These are phyloP conservation scores for Hansfordia pulvinata DNA, from an alignment of 2,329 filamentous ascomycete species.

Conservation along the genomic window DNA sequence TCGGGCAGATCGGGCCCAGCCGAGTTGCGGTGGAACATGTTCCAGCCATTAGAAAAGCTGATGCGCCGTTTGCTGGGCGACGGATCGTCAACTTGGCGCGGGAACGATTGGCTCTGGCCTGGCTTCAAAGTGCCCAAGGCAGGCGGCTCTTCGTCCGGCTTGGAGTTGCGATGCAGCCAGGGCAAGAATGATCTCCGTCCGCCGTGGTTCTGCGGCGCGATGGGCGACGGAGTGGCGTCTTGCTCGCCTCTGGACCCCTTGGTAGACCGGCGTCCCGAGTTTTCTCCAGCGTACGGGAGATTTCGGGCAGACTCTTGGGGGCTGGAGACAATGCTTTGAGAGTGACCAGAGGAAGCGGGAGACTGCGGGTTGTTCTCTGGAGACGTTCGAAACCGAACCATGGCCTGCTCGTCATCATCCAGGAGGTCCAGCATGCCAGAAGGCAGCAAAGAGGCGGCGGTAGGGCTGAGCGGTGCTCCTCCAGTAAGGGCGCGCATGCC, in stretches of 20 bases:
- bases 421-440: constrained; percentile 50
- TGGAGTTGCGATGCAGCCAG: constrained; percentile 48
- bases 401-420: constrained; percentile 40
- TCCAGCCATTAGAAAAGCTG: constrained; percentile 44
- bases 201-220: constrained; percentile 22
- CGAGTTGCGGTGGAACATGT: constrained; percentile 40
- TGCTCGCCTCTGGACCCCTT: constrained; percentile 15
- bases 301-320: constrained; percentile 47
- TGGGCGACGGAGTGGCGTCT: constrained; percentile 26
- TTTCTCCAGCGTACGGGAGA: constrained; percentile 34
- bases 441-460: constrained; percentile 60
- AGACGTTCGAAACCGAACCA: constrained; percentile 20
- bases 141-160: constrained; percentile 45
- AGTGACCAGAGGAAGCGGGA: constrained; percentile 43
- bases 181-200: constrained; percentile 39
- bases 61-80: constrained; percentile 39
- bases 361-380: constrained; percentile 40
- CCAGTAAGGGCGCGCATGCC: constrained; percentile 47
- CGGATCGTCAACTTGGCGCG: constrained; percentile 42
- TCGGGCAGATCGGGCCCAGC: constrained; percentile 29
- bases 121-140: constrained; percentile 55
- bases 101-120: constrained; percentile 67
- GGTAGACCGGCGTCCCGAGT: constrained; percentile 28
- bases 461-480: constrained; percentile 63
- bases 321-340: constrained; percentile 44